These are phyloP conservation scores for Tribonema minus DNA, from an alignment of 108 stramenopile genomes.

Conservation along the genomic window DNA sequence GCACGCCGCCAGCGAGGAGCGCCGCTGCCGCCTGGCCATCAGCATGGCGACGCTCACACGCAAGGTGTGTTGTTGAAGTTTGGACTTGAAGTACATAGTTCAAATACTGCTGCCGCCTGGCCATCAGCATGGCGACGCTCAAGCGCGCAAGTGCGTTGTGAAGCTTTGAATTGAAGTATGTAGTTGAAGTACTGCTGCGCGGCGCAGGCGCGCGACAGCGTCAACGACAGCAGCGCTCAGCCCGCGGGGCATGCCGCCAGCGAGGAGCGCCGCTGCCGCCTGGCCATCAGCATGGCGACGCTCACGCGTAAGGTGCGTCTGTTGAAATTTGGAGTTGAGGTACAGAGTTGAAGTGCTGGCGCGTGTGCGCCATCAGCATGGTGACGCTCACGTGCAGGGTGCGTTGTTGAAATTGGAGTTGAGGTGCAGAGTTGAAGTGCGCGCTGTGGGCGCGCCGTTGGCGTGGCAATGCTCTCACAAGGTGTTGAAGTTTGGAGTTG, in stretches of 20 bases:
- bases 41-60: constrained; percentile 17
- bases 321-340: too few relatives aligned
- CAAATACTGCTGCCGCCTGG: constrained; percentile 16
- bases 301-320: constrained; percentile 15
- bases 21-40: constrained; percentile 26
- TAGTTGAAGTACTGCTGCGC: too few relatives aligned
- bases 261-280: constrained; percentile 22
- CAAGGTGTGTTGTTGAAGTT: too few relatives aligned
- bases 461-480: constrained; percentile 11
- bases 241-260: constrained; percentile 16
- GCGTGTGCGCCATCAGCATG: constrained; percentile 10
- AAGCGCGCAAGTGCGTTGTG: too few relatives aligned
- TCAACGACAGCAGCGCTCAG: neutral
- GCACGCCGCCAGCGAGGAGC: constrained; percentile 16
- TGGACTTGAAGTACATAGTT: too few relatives aligned
- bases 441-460: constrained; percentile 15
- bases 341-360: too few relatives aligned
- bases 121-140: constrained; percentile 29
- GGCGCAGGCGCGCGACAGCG: neutral
- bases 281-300: constrained; percentile 23
- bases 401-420: too few relatives aligned
- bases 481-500: too few relatives aligned
- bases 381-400: constrained; percentile 14
- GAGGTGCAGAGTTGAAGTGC: too few relatives aligned
- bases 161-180: too few relatives aligned